A percentile compares a stretch with the other conserved stretches of the same genome.
Conservation (phyloP, 1,139 yeast genomes). For the Taiozyma sp. region DNA sequence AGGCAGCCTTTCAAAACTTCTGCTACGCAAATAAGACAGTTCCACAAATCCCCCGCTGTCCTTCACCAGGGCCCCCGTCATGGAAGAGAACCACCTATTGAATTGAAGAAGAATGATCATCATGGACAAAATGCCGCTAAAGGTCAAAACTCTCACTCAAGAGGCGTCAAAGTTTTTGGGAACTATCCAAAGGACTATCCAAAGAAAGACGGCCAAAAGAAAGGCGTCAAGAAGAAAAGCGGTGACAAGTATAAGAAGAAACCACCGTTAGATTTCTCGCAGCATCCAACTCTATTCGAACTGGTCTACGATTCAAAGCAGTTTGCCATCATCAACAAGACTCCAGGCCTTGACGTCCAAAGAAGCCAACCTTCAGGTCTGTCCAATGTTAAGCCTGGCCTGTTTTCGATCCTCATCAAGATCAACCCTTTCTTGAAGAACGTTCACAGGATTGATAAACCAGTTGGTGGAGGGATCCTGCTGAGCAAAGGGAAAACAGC, state of each 20-base stretch:
- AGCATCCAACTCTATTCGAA: conserved; percentile 4
- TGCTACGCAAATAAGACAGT: background rate
- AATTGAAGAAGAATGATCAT: background rate
- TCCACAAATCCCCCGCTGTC: background rate
- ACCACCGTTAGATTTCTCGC: background rate
- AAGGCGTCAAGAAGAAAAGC: background rate
- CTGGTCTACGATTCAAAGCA: conserved; percentile 10
- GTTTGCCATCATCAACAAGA: conserved; percentile 17
- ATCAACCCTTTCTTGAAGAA: conserved; percentile 19
- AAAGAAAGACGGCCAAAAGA: background rate
- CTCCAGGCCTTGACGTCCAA: conserved; percentile 16
- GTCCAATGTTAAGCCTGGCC: conserved; percentile 6
- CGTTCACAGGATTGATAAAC: conserved; percentile 32
- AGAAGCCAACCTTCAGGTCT: background rate
- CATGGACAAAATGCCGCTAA: background rate
- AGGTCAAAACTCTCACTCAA: background rate
- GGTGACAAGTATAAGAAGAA: background rate
- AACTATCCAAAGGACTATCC: no score
- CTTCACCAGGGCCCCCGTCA: background rate
- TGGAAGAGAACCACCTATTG: background rate
- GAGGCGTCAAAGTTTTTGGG: no score
- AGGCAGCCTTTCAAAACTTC: background rate
- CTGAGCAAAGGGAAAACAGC: conserved; percentile 27
- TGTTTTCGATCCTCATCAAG: conserved; percentile 7
- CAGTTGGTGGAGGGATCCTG: conserved; percentile 35